Conservation (phyloP, 306 rosid genomes). For the Abrus precatorius region DNA sequence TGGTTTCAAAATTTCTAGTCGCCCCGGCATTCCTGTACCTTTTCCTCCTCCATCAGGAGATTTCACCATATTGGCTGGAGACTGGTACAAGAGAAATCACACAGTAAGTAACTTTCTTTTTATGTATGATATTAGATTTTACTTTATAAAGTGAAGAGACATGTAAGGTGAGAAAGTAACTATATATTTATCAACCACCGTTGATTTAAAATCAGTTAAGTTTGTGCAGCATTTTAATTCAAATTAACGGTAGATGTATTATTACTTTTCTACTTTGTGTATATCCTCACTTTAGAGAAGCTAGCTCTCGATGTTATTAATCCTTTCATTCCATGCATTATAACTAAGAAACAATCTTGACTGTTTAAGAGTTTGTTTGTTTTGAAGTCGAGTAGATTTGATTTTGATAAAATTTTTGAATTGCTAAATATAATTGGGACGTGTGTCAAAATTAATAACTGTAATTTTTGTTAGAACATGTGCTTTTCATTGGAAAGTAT, state of each 20-base stretch:
- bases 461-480: too few relatives aligned
- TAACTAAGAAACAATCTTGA: constrained; percentile 8
- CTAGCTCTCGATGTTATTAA: background rate
- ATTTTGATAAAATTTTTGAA: too few relatives aligned
- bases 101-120: constrained; percentile 62
- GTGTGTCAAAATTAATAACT: too few relatives aligned
- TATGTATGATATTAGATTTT: background rate
- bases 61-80: constrained; percentile 80
- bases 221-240: background rate
- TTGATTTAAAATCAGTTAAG: background rate
- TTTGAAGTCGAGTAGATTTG: too few relatives aligned
- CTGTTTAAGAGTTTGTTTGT: background rate
- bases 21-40: constrained; percentile 80
- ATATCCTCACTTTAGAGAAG: background rate
- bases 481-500: too few relatives aligned
- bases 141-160: too few relatives aligned
- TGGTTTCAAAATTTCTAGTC: constrained; percentile 72
- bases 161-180: too few relatives aligned
- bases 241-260: background rate
- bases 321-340: background rate
- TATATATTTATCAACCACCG: too few relatives aligned
- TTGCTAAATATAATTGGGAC: too few relatives aligned
- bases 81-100: constrained; percentile 85
- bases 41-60: constrained; percentile 85
- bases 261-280: background rate